These are phyloP conservation scores for Nicotiana otophora DNA, from an alignment of 257 asterid genomes.

Conservation along the genomic window DNA sequence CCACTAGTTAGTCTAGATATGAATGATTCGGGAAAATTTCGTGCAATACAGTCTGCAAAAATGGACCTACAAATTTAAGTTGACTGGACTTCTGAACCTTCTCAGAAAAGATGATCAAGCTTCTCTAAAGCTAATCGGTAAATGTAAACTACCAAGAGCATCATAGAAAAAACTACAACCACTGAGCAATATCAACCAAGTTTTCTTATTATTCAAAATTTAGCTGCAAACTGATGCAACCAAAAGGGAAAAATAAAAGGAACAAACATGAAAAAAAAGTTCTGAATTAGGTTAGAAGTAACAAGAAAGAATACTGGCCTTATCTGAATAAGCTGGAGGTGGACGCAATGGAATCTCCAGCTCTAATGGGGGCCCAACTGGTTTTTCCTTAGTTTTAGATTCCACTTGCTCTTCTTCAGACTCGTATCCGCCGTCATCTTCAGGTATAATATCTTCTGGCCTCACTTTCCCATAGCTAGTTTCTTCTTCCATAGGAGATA, in stretches of 20 bases:
- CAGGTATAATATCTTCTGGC: constrained; percentile 85
- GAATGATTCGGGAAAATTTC: neutral
- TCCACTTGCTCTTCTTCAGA: constrained; percentile 87
- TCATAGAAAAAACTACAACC: neutral
- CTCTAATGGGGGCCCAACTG: constrained; percentile 90
- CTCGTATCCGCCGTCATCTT: constrained; percentile 76
- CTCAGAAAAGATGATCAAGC: neutral
- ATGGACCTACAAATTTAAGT: neutral
- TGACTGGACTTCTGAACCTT: neutral
- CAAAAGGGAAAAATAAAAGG: neutral
- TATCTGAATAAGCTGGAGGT: constrained; percentile 75
- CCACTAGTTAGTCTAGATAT: neutral
- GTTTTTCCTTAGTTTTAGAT: constrained; percentile 72
- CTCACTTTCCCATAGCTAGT: constrained; percentile 54
- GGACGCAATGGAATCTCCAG: constrained; percentile 76
- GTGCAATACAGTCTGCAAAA: neutral
- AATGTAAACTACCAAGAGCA: neutral
- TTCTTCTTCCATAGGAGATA: constrained; percentile 69
- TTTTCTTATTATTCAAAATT: neutral
- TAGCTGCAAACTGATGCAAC: neutral
- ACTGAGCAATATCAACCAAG: neutral
- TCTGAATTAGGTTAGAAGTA: neutral
- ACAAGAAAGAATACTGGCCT: constrained; percentile 37
- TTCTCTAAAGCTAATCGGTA: neutral
- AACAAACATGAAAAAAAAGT: neutral